Percentiles rank a stretch among this genome's conserved stretches.
Conservation (phyloP, 1,284 basidiomycete genomes). For the Pterula multifida region DNA sequence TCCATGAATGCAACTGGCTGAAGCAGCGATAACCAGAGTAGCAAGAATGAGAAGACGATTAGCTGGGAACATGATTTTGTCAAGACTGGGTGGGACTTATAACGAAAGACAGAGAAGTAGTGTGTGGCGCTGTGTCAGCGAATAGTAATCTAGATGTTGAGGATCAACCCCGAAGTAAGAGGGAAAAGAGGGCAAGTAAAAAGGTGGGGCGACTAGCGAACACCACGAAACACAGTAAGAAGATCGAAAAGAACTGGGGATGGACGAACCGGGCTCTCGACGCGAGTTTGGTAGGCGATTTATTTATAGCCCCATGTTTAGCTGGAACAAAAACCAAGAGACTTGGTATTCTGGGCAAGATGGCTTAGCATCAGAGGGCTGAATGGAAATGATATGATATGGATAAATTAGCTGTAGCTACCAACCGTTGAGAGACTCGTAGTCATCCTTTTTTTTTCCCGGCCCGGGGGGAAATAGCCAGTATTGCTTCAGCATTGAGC, state of each 20-base stretch:
- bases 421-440: no score
- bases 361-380: neutral
- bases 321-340: neutral
- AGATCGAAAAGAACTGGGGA: neutral
- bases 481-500: no score
- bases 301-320: neutral
- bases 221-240: neutral
- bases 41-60: neutral
- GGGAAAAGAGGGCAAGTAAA: neutral
- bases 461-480: no score
- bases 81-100: neutral
- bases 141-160: neutral
- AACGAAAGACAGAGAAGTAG: neutral
- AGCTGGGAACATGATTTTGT: neutral
- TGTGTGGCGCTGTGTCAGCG: neutral
- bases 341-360: neutral
- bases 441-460: no score
- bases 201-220: neutral
- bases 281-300: no score
- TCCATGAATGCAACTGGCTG: conserved; percentile 1
- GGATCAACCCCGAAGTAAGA: neutral
- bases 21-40: neutral
- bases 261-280: no score
- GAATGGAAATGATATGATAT: no score
- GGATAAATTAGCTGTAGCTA: no score